Evolutionary conservation across 2,329 filamentous ascomycete species (phyloP).

Genomic region (Didymosphaeria variabile): DNA sequence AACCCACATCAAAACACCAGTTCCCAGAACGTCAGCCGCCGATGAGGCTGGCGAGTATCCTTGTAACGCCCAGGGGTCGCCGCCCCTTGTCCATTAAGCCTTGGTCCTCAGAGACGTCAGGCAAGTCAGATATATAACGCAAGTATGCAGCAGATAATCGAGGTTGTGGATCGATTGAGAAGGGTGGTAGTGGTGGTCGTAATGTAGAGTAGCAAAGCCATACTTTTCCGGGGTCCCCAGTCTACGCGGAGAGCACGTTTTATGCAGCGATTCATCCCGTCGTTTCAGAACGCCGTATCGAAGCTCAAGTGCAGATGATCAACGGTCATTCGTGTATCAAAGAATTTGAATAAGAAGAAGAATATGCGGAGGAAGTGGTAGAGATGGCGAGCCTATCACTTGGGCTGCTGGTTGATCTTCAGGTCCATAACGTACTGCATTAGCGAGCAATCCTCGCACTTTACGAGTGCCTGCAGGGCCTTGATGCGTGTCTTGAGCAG

Average conservation of each 20-base stretch:
- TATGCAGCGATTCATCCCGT: conserved; percentile 12
- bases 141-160: not conserved
- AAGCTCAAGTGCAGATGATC: conserved; percentile 18
- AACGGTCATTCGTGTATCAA: too few relatives aligned
- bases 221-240: not conserved
- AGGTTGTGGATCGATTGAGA: not conserved
- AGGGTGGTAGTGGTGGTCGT: not conserved
- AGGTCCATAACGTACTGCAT: conserved; percentile 56
- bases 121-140: not conserved
- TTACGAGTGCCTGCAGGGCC: conserved; percentile 55
- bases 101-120: not conserved
- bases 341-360: conserved; percentile 4
- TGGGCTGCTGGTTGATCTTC: conserved; percentile 44
- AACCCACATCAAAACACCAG: conserved; percentile 1
- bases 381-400: conserved; percentile 14
- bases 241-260: not conserved
- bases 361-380: conserved; percentile 7
- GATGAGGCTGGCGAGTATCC: conserved; percentile 7
- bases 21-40: not conserved
- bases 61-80: conserved; percentile 2
- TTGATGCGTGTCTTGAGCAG: conserved; percentile 51
- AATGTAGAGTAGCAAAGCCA: not conserved
- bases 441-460: conserved; percentile 57
- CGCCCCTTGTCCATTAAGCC: conserved; percentile 2
- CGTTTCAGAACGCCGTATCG: conserved; percentile 28